A percentile compares a stretch with the other conserved stretches of the same genome.
Conservation (phyloP, 2,329 filamentous ascomycete species). For the Cadophora gregata region DNA sequence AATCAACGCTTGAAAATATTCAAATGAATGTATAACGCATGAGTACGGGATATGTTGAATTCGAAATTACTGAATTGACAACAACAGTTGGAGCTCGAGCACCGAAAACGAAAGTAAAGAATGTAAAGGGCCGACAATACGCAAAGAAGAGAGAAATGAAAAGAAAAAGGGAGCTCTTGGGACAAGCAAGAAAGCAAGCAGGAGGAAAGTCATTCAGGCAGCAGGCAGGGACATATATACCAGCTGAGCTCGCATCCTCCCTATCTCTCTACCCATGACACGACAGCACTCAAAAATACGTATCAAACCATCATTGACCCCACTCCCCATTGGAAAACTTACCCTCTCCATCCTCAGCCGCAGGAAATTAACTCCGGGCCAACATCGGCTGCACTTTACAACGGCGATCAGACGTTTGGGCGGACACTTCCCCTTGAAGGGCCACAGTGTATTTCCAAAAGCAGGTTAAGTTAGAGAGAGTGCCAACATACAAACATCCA, state of each 20-base stretch:
- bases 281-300: too few relatives aligned
- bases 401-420: not conserved
- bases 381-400: not conserved
- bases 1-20: not conserved
- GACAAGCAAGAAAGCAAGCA: constrained; percentile 6
- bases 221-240: constrained; percentile 1
- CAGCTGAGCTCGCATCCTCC: not conserved
- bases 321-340: not conserved
- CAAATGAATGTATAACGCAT: not conserved
- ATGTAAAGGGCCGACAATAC: not conserved
- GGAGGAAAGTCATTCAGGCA: not conserved
- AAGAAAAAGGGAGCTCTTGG: constrained; percentile 2
- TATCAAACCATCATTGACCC: not conserved
- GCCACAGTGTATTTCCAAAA: not conserved
- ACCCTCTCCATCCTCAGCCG: not conserved
- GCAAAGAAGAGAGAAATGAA: not conserved
- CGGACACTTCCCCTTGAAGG: not conserved
- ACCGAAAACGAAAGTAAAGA: not conserved
- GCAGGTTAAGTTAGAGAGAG: not conserved
- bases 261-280: not conserved
- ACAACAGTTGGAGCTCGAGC: too few relatives aligned
- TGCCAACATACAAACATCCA: not conserved
- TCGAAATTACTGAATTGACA: not conserved
- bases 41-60: not conserved
- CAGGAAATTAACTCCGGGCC: not conserved